phyloP scores from a whole-genome alignment of 1,284 basidiomycete genomes.

The Exsudoporus floridanus region DNA sequence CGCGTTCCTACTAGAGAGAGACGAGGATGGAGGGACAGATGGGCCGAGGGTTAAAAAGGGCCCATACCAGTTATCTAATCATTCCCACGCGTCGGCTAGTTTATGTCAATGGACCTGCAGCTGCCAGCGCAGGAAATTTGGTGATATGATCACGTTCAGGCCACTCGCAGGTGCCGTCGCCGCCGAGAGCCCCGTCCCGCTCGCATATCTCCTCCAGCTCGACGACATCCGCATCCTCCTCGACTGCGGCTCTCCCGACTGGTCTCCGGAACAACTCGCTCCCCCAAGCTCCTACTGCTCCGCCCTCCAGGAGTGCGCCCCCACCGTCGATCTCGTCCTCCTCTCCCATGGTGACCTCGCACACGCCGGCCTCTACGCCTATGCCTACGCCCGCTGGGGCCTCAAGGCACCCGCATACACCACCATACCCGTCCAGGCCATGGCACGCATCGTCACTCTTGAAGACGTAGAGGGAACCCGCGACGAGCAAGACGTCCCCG shows the following conservation, averaged over 20 bases:
- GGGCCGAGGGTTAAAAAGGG: slow-evolving; percentile 42
- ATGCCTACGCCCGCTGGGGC: slow-evolving; percentile 85
- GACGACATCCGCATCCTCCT: slow-evolving; percentile 93
- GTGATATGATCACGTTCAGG: slow-evolving; percentile 82
- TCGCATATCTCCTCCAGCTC: slow-evolving; percentile 88
- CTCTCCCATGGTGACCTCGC: slow-evolving; percentile 91
- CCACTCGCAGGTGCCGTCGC: slow-evolving; percentile 82
- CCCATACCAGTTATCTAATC: slow-evolving; percentile 36
- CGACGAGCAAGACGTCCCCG: slow-evolving; percentile 69
- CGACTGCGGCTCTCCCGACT: slow-evolving; percentile 92
- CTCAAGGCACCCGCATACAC: slow-evolving; percentile 93
- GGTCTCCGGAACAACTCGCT: slow-evolving; percentile 57
- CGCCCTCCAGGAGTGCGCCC: slow-evolving; percentile 64
- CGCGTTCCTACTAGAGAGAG: slow-evolving; percentile 35
- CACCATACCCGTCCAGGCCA: slow-evolving; percentile 94
- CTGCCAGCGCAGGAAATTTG: too few relatives aligned
- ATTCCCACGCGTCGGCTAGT: slow-evolving; percentile 34
- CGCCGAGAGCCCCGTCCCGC: slow-evolving; percentile 61
- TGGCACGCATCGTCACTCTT: slow-evolving; percentile 86
- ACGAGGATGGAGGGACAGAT: slow-evolving; percentile 34
- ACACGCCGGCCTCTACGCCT: slow-evolving; percentile 89
- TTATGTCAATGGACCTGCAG: slow-evolving; percentile 7
- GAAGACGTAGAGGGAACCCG: slow-evolving; percentile 82
- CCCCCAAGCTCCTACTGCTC: slow-evolving; percentile 63
- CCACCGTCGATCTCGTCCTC: slow-evolving; percentile 81